Percentiles rank a stretch among this genome's conserved stretches.
Conservation (phyloP, 106 monocot genomes). For the Cymbidium sinense region DNA sequence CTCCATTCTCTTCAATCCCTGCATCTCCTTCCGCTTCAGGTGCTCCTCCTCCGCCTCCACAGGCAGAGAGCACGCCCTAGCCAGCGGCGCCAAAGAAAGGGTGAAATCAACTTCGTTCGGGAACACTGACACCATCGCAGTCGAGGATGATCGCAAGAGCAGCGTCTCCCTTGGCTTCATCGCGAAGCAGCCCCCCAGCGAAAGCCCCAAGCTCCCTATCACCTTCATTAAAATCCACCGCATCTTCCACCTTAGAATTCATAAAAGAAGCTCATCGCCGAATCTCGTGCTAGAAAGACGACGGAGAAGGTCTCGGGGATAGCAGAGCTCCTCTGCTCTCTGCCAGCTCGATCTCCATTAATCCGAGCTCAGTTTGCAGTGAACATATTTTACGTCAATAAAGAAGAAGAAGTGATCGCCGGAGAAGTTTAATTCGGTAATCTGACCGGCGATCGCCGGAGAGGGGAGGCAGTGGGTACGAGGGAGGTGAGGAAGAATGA, state of each 20-base stretch:
- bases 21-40: constrained; percentile 43
- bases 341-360: constrained; percentile 5
- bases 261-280: background rate
- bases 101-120: background rate
- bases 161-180: constrained; percentile 21
- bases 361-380: background rate
- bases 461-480: too few relatives aligned
- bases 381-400: too few relatives aligned
- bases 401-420: too few relatives aligned
- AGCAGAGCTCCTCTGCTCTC: constrained; percentile 18
- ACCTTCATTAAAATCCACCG: background rate
- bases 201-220: constrained; percentile 61
- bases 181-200: constrained; percentile 52
- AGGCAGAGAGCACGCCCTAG: constrained; percentile 32
- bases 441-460: too few relatives aligned
- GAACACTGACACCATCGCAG: constrained; percentile 22
- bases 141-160: constrained; percentile 37
- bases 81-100: background rate
- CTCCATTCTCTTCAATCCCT: constrained; percentile 36
- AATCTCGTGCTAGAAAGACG: constrained; percentile 5
- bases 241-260: background rate
- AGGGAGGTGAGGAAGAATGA: too few relatives aligned
- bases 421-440: too few relatives aligned
- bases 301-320: constrained; percentile 32
- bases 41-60: constrained; percentile 36